A percentile compares a stretch with the other conserved stretches of the same genome.
phyloP scores from a whole-genome alignment of 2,329 filamentous ascomycete genomes.

The Xylogone sp. region DNA sequence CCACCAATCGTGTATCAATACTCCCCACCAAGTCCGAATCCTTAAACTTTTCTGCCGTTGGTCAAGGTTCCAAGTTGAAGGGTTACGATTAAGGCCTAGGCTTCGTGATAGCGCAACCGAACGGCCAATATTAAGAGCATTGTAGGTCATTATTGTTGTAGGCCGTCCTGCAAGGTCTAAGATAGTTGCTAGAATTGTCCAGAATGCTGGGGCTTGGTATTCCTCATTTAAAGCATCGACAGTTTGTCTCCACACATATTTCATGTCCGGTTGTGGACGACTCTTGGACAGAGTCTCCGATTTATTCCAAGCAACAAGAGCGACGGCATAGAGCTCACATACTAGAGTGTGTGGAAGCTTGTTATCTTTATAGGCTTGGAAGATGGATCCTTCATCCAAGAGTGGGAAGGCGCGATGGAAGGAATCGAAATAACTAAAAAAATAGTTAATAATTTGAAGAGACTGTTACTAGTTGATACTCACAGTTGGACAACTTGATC shows the following conservation, averaged over 20 bases:
- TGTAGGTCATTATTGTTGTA: constrained; percentile 56
- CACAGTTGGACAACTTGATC: constrained; percentile 47
- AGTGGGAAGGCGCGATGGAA: constrained; percentile 60
- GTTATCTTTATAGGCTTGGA: constrained; percentile 34
- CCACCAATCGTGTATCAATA: constrained; percentile 53
- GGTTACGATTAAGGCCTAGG: constrained; percentile 51
- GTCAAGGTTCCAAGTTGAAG: constrained; percentile 49
- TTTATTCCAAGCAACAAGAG: constrained; percentile 53
- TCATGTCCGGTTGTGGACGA: constrained; percentile 51
- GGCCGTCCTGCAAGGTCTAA: constrained; percentile 58
- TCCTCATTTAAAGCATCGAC: constrained; percentile 57
- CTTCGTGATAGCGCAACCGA: constrained; percentile 50
- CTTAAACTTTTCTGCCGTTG: constrained; percentile 45
- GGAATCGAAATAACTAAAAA: constrained; percentile 46
- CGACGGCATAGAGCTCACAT: constrained; percentile 54
- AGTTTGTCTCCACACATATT: constrained; percentile 60
- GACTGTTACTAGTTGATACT: constrained; percentile 12
- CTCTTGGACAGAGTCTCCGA: constrained; percentile 34
- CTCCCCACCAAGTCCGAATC: constrained; percentile 53
- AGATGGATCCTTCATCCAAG: constrained; percentile 50
- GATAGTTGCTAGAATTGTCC: constrained; percentile 53
- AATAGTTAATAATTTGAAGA: too few species aligned
- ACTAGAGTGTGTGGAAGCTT: constrained; percentile 53
- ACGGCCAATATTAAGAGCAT: constrained; percentile 46
- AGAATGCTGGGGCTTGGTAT: constrained; percentile 53